Percentiles rank a stretch among this genome's conserved stretches.
These are phyloP conservation scores for Aspergillus fischeri DNA, from an alignment of 2,329 filamentous ascomycete genomes.

Conservation along the genomic window DNA sequence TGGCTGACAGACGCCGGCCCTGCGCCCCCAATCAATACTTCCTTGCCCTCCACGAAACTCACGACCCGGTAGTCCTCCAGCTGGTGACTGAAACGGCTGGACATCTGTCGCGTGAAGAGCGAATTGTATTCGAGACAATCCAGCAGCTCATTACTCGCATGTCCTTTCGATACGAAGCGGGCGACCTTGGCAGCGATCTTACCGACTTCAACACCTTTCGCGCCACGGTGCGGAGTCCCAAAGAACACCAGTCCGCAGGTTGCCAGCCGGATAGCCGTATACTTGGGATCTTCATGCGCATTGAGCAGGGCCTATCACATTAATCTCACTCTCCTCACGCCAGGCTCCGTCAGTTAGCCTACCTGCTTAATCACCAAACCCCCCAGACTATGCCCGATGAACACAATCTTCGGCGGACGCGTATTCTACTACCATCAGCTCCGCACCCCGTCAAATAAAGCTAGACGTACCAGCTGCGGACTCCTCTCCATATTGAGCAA, in stretches of 20 bases:
- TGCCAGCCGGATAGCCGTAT: conserved; percentile 28
- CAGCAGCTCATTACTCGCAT: conserved; percentile 28
- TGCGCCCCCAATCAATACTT: conserved; percentile 24
- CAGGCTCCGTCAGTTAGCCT: not conserved
- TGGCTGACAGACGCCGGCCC: conserved; percentile 30
- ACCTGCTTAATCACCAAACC: conserved; percentile 32
- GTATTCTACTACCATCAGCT: conserved; percentile 9
- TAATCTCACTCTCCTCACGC: not conserved
- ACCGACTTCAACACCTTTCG: conserved; percentile 28
- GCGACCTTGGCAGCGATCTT: conserved; percentile 33
- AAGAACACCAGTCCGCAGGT: conserved; percentile 34
- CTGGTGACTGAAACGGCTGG: conserved; percentile 30
- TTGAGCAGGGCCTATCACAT: conserved; percentile 27
- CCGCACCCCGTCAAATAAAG: not conserved
- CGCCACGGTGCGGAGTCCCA: conserved; percentile 32
- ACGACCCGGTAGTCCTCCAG: conserved; percentile 32
- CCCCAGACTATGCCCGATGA: conserved; percentile 30
- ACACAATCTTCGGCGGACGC: conserved; percentile 26
- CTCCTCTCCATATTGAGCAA: conserved; percentile 28
- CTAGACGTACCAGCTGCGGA: conserved; percentile 19
- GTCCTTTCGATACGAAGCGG: conserved; percentile 27
- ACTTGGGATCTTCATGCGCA: conserved; percentile 33
- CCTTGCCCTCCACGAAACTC: conserved; percentile 33
- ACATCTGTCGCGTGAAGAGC: conserved; percentile 30
- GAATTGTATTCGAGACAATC: conserved; percentile 28